phyloP scores from a whole-genome alignment of 148 eudicot species.

The Rhododendron ferrugineum region DNA sequence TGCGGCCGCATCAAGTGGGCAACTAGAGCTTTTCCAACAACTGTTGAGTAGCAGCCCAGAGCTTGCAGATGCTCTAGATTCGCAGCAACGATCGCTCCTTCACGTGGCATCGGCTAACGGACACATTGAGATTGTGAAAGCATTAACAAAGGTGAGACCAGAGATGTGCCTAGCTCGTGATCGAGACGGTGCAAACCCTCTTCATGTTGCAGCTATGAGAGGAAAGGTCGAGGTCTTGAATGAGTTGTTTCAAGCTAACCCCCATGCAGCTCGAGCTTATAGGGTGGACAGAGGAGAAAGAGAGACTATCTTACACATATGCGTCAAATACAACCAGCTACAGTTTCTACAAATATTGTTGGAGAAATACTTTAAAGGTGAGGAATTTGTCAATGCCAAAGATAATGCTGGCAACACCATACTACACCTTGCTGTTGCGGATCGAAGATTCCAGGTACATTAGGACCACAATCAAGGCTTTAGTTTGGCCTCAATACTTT shows the following conservation, averaged over 20 bases:
- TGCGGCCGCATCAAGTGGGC: neutral
- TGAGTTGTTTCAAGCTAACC: conserved; percentile 12
- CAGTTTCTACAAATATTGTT: conserved; percentile 7
- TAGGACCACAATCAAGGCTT: neutral
- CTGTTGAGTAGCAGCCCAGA: neutral
- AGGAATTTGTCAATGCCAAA: conserved; percentile 5
- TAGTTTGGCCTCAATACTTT: no score
- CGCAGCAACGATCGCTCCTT: conserved; percentile 16
- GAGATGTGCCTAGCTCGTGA: conserved; percentile 31
- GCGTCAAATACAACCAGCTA: conserved; percentile 13
- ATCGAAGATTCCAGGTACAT: conserved; percentile 19
- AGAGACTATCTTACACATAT: conserved; percentile 26
- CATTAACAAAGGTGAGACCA: neutral
- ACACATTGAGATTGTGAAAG: conserved; percentile 19
- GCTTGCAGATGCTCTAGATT: neutral
- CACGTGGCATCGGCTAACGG: conserved; percentile 34
- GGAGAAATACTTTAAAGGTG: neutral
- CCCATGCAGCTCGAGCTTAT: conserved; percentile 18
- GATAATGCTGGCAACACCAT: conserved; percentile 27
- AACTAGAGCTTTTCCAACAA: neutral
- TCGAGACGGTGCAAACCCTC: conserved; percentile 28
- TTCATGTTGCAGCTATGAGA: conserved; percentile 31
- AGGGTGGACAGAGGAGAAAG: conserved; percentile 11
- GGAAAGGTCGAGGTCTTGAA: conserved; percentile 22
- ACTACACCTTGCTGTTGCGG: conserved; percentile 22